Percentiles rank a stretch among this genome's conserved stretches.
Evolutionary conservation across 768 basidiomycete species (phyloP).

Genomic region (Polyporus arcularius): DNA sequence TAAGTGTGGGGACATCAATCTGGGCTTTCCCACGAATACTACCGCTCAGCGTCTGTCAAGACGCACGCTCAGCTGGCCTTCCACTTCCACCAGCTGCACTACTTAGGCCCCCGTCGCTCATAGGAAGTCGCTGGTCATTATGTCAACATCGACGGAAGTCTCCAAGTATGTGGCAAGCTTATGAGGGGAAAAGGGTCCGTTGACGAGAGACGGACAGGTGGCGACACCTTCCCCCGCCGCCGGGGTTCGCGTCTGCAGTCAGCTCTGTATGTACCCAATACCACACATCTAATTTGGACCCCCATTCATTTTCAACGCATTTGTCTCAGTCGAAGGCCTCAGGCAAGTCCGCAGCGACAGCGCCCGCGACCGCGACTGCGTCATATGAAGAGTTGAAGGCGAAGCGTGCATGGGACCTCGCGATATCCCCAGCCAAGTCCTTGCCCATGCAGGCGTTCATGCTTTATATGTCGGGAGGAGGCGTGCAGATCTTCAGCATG

Average conservation of each 20-base stretch:
- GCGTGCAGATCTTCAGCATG: constrained; percentile 96
- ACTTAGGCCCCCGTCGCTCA: neutral
- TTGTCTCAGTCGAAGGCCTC: constrained; percentile 43
- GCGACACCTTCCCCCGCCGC: constrained; percentile 64
- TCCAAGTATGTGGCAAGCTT: constrained; percentile 19
- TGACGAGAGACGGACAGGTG: constrained; percentile 42
- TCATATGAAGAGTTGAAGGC: constrained; percentile 71
- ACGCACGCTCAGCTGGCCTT: no score
- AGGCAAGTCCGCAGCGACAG: constrained; percentile 32
- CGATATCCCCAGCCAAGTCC: constrained; percentile 81
- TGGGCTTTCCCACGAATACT: no score
- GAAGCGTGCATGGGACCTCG: constrained; percentile 84
- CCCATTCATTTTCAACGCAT: no score
- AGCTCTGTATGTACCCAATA: constrained; percentile 31
- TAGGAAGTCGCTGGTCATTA: neutral
- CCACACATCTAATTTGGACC: neutral
- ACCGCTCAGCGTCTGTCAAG: no score
- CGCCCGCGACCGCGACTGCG: constrained; percentile 34
- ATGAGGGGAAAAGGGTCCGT: no score
- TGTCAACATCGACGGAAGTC: constrained; percentile 8
- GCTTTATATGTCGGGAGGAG: constrained; percentile 97
- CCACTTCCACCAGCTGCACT: no score
- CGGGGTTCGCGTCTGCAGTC: constrained; percentile 59
- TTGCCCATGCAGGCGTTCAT: constrained; percentile 98
- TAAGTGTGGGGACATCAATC: no score